A percentile compares a stretch with the other conserved stretches of the same genome.
Conservation (phyloP, 345 rosid genomes). For the Aegle marmelos region DNA sequence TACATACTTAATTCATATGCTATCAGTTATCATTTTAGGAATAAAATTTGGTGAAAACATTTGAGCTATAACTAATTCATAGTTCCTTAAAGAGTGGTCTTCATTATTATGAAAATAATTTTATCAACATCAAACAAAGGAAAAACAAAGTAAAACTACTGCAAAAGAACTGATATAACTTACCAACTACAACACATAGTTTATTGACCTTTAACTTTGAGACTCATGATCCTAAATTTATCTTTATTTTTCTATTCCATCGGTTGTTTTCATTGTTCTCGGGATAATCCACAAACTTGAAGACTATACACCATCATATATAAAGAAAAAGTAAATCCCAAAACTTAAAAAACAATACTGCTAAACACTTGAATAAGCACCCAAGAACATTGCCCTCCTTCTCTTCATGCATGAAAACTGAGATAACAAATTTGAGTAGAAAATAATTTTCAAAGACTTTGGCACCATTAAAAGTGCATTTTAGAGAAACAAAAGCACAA, state of each 20-base stretch:
- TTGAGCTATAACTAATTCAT: not conserved
- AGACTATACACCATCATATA: constrained; percentile 39
- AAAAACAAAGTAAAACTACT: not conserved
- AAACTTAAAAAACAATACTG: not conserved
- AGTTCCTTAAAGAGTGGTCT: not conserved
- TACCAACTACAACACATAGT: constrained; percentile 93
- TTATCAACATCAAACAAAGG: not conserved
- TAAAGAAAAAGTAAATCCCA: not conserved
- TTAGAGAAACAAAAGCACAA: no score
- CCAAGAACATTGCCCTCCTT: no score
- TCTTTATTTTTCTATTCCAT: constrained; percentile 75
- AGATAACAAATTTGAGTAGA: no score
- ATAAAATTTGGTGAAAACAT: not conserved
- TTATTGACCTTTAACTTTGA: constrained; percentile 57
- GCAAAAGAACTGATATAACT: constrained; percentile 5
- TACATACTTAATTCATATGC: no score
- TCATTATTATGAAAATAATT: constrained; percentile 26
- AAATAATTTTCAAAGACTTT: no score
- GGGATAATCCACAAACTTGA: constrained; percentile 91
- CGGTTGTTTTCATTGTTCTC: constrained; percentile 68
- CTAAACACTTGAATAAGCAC: no score
- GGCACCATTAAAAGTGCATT: no score
- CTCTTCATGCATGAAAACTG: no score
- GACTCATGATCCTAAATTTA: constrained; percentile 94
- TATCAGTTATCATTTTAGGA: no score